Conservation (phyloP, 805 yeast species). For the Vanderwaltozyma verrucispora region DNA sequence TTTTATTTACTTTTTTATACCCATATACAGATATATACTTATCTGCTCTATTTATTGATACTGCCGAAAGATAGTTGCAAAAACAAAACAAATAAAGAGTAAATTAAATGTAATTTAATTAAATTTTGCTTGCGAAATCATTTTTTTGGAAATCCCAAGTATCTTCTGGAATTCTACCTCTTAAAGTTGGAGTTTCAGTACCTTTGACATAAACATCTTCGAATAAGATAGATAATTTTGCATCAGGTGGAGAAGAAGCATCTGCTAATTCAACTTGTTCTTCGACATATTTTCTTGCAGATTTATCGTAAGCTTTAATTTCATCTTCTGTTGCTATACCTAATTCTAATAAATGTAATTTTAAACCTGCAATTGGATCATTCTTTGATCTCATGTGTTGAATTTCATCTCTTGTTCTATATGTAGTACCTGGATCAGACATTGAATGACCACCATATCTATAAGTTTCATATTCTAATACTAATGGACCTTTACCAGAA, state of each 20-base stretch:
- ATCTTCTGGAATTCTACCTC: conserved; percentile 96
- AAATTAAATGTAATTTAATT: neutral
- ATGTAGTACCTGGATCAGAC: conserved; percentile 99
- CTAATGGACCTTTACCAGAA: conserved; percentile 91
- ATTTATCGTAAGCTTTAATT: conserved; percentile 89
- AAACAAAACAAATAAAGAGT: too few relatives aligned
- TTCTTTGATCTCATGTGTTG: conserved; percentile 98
- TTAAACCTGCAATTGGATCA: conserved; percentile 96
- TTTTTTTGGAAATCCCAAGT: conserved; percentile 66
- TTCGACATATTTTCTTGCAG: conserved; percentile 90
- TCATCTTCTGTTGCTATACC: conserved; percentile 89
- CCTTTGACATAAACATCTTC: conserved; percentile 97
- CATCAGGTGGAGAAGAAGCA: conserved; percentile 90
- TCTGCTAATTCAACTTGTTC: conserved; percentile 92
- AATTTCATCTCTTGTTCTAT: conserved; percentile 99
- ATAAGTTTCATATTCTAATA: conserved; percentile 94
- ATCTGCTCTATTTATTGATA: too few relatives aligned
- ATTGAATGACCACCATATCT: conserved; percentile 99
- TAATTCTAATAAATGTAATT: conserved; percentile 72
- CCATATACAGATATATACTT: too few relatives aligned
- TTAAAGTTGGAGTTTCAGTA: conserved; percentile 78
- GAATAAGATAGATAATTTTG: conserved; percentile 85
- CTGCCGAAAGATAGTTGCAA: too few relatives aligned
- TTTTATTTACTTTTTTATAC: too few relatives aligned
- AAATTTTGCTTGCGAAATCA: conserved; percentile 28